Evolutionary conservation across 441 rosid genomes (phyloP).

Genomic region (Pelargonium cotyledonis): DNA sequence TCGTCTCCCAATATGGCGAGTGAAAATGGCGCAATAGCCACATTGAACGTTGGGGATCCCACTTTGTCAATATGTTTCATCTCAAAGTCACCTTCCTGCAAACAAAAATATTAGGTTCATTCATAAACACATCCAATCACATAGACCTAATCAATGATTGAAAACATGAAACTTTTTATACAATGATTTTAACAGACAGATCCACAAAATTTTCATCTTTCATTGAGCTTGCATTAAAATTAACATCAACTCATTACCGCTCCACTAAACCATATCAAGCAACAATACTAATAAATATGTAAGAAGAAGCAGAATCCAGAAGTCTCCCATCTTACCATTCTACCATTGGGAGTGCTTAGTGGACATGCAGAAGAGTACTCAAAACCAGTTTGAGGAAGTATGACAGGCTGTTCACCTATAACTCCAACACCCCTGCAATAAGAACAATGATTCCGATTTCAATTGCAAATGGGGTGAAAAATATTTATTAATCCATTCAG

Average conservation of each 20-base stretch:
- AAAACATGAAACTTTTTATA: neutral
- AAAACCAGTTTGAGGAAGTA: slow-evolving; percentile 59
- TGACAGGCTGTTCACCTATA: slow-evolving; percentile 75
- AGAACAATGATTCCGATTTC: neutral
- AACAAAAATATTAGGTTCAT: slow-evolving; percentile 1
- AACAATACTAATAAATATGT: too few relatives aligned
- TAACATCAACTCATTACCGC: neutral
- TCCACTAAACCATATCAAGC: neutral
- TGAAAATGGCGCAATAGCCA: slow-evolving; percentile 58
- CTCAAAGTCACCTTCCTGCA: slow-evolving; percentile 76
- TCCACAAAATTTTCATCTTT: neutral
- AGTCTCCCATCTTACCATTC: slow-evolving; percentile 47
- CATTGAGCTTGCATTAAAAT: neutral
- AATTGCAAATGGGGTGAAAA: neutral
- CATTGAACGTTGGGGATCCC: slow-evolving; percentile 48
- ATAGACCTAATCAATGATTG: neutral
- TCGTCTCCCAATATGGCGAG: slow-evolving; percentile 53
- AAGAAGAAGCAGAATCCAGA: slow-evolving; percentile 7
- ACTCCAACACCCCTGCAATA: slow-evolving; percentile 60
- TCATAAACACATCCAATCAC: neutral
- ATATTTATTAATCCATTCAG: too few relatives aligned
- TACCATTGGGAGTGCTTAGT: slow-evolving; percentile 49
- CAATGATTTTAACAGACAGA: neutral
- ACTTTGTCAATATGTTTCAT: slow-evolving; percentile 60
- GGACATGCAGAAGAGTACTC: slow-evolving; percentile 82